Evolutionary conservation across 2,329 filamentous ascomycete genomes (phyloP).

Genomic region (Teratosphaeria viscida): DNA sequence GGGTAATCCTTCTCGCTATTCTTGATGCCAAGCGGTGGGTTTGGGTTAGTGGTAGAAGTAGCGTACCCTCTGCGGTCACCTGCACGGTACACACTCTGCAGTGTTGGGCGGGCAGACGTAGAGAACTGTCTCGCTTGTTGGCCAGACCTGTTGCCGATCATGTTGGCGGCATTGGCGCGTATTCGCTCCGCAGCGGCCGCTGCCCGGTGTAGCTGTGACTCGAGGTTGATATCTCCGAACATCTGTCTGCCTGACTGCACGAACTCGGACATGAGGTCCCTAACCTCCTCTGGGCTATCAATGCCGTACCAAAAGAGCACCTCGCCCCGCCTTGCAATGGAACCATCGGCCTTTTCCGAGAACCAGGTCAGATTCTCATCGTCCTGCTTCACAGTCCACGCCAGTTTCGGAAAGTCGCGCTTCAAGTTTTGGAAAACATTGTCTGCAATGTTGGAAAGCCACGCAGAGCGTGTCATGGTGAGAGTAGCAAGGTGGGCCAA

Average conservation of each 20-base stretch:
- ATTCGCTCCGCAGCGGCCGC: constrained; percentile 57
- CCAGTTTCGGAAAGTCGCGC: constrained; percentile 82
- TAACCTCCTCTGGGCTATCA: constrained; percentile 69
- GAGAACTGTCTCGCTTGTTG: constrained; percentile 61
- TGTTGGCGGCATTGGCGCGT: constrained; percentile 37
- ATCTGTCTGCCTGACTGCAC: constrained; percentile 71
- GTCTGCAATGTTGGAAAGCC: constrained; percentile 88
- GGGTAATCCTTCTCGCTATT: constrained; percentile 73
- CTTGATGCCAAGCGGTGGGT: constrained; percentile 79
- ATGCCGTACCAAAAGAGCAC: constrained; percentile 96
- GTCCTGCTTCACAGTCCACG: constrained; percentile 93
- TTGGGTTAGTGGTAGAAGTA: constrained; percentile 62
- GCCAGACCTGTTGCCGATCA: constrained; percentile 27
- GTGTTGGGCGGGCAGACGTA: constrained; percentile 37
- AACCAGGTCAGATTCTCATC: constrained; percentile 98
- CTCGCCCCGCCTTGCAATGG: constrained; percentile 65
- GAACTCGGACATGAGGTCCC: constrained; percentile 76
- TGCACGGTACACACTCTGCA: constrained; percentile 1
- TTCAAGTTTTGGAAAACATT: constrained; percentile 90
- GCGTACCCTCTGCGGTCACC: constrained; percentile 29
- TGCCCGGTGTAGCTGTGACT: constrained; percentile 71
- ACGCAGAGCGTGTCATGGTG: constrained; percentile 86
- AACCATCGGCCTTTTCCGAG: constrained; percentile 92
- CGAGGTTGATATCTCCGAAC: constrained; percentile 81
- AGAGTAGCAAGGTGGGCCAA: constrained; percentile 81